Conservation (phyloP, 2,329 filamentous ascomycete species). For the Aspergillus floridensis region DNA sequence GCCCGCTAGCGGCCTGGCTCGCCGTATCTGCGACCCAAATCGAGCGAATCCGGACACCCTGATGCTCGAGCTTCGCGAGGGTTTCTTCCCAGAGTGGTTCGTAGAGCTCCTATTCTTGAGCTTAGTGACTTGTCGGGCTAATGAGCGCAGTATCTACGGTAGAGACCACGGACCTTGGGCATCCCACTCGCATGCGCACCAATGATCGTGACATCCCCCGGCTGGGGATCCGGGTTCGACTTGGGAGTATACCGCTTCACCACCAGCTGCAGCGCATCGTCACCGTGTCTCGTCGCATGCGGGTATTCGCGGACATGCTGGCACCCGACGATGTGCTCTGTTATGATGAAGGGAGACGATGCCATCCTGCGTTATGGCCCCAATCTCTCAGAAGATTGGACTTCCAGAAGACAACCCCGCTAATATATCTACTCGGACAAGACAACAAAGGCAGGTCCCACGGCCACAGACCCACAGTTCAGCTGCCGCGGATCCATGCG, state of each 20-base stretch:
- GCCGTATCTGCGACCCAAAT: constrained; percentile 82
- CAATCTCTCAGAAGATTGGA: neutral
- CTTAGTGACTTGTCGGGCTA: constrained; percentile 1
- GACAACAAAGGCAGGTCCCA: neutral
- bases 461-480: neutral
- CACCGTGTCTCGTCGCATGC: constrained; percentile 51
- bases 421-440: neutral
- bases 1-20: constrained; percentile 70
- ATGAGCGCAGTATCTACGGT: neutral
- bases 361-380: neutral
- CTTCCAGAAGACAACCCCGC: neutral
- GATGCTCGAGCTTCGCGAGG: constrained; percentile 41
- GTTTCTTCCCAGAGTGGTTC: constrained; percentile 9
- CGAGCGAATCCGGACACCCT: constrained; percentile 46
- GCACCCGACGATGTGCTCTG: constrained; percentile 33
- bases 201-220: constrained; percentile 75
- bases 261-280: constrained; percentile 66
- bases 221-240: constrained; percentile 59
- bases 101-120: constrained; percentile 8
- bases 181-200: constrained; percentile 82
- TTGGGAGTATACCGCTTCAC: constrained; percentile 80
- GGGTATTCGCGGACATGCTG: constrained; percentile 54
- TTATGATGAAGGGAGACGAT: constrained; percentile 3
- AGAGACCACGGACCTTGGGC: constrained; percentile 60
- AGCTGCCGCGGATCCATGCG: neutral